Percentiles rank a stretch among this genome's conserved stretches.
Evolutionary conservation across 1,284 basidiomycete genomes (phyloP).

Genomic region (Cystobasidium sp.): DNA sequence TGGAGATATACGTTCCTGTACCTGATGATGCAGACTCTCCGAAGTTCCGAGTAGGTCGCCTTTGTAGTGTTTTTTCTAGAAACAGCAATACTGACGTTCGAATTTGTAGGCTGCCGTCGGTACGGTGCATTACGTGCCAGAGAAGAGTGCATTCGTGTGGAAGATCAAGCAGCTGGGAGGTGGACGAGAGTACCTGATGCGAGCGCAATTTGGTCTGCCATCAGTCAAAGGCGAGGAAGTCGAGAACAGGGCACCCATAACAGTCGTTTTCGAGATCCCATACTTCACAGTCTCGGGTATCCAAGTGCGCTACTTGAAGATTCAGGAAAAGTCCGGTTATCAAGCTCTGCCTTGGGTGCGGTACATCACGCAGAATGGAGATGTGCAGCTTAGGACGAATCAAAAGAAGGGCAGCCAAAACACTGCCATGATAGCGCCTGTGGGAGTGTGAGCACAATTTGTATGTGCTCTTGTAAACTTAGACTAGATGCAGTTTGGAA

Average conservation of each 20-base stretch:
- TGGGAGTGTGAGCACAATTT: constrained; percentile 8
- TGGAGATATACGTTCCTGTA: constrained; percentile 96
- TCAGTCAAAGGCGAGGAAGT: constrained; percentile 82
- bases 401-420: constrained; percentile 31
- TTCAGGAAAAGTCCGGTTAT: constrained; percentile 97
- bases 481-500: not conserved
- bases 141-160: constrained; percentile 96
- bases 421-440: constrained; percentile 37
- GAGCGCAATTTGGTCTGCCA: constrained; percentile 92
- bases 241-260: constrained; percentile 90
- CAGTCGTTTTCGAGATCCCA: constrained; percentile 96
- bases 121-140: constrained; percentile 89
- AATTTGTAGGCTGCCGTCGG: constrained; percentile 77
- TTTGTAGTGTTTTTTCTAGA: not conserved
- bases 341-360: constrained; percentile 87
- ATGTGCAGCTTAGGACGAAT: constrained; percentile 36
- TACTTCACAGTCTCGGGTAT: constrained; percentile 72
- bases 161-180: constrained; percentile 96
- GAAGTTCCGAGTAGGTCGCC: constrained; percentile 78
- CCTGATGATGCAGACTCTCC: constrained; percentile 98
- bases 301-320: constrained; percentile 94
- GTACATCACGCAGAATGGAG: constrained; percentile 70
- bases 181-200: constrained; percentile 90
- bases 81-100: not conserved
- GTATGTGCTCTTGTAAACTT: not conserved